Evolutionary conservation across 2,329 filamentous ascomycete genomes (phyloP), one percentile per base, ranked within the genome.

Genomic region (Fusarium devonianum): DNA sequence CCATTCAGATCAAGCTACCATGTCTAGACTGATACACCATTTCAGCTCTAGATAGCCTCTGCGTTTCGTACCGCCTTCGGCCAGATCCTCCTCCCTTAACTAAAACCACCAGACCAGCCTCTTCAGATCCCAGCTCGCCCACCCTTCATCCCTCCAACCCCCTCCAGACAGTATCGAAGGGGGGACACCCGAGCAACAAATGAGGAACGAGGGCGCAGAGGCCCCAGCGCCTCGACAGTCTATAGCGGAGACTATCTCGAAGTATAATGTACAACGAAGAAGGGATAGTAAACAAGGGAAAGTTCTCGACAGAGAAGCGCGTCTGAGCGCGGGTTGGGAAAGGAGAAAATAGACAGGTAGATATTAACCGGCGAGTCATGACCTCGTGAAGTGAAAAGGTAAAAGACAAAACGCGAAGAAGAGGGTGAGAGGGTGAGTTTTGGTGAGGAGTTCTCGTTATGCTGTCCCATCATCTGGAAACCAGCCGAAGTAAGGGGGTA

Each of bases 291-390:
- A n/a, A 45, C 11, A 51, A 39, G 26, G 41, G 36, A 17, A 17
- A 44, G 43, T 54, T 54, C 50, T 49, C 42, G 32, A 53, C 48
- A 42, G 42, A 57, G 46, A 44, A 51, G 50, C 50, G 53, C 38
- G 36, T 54, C 49, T 44, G 51, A 51, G 54, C 50, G 47, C 22
- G 39, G 30, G 26, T 35, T 46, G 50, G 33, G 45, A 35, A 25
- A n/a, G n/a, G n/a, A n/a, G 12, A 45, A 38, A 66, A 61, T 63
- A 68, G 51, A 69, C 57, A 70, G 65, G 56, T 62, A 69, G 54
- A 71, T 59, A 71, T 70, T 69, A 71, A 66, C 62, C 63, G 56
- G 56, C 49, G 54, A 65, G 62, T 70, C 69, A 66, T 71, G 60
- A 63, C 59, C 61, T 71, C 67, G 56, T 70, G 62, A 71, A 64